These are phyloP conservation scores for Haemoproteus tartakovskyi DNA, from an alignment of 169 alveolate genomes.

Conservation along the genomic window DNA sequence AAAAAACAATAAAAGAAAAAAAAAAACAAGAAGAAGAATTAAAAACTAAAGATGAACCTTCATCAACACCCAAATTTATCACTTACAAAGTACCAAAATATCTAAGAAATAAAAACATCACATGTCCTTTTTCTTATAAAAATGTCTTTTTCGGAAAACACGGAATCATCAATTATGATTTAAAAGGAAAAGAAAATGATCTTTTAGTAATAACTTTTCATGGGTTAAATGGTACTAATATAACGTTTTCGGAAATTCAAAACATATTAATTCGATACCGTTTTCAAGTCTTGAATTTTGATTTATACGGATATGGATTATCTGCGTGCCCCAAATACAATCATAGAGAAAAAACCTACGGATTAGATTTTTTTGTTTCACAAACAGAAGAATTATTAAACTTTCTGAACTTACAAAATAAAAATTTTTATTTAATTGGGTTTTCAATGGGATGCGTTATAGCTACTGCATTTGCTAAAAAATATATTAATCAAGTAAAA, in stretches of 20 bases:
- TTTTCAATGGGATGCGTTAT: slow-evolving; percentile 79
- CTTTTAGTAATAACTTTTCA: slow-evolving; percentile 76
- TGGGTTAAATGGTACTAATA: slow-evolving; percentile 76
- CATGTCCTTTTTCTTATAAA: slow-evolving; percentile 75
- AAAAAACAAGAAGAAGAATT: neutral
- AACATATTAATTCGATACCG: slow-evolving; percentile 65
- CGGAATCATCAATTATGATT: slow-evolving; percentile 72
- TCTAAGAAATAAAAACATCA: slow-evolving; percentile 66
- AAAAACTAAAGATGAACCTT: neutral
- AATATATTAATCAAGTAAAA: slow-evolving; percentile 75
- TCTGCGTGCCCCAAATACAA: slow-evolving; percentile 76
- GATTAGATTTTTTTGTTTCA: slow-evolving; percentile 72
- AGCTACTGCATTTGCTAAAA: slow-evolving; percentile 75
- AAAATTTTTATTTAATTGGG: slow-evolving; percentile 73
- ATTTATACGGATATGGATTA: slow-evolving; percentile 80
- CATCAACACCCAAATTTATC: slow-evolving; percentile 21
- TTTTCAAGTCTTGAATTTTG: slow-evolving; percentile 76
- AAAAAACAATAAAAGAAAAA: neutral
- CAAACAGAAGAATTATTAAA: slow-evolving; percentile 76
- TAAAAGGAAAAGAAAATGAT: slow-evolving; percentile 68
- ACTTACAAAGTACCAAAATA: slow-evolving; percentile 72
- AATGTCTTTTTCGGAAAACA: slow-evolving; percentile 70
- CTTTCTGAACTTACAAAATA: slow-evolving; percentile 62
- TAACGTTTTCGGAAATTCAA: slow-evolving; percentile 72
- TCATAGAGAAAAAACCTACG: slow-evolving; percentile 70